Conservation (phyloP, 2,329 filamentous ascomycete genomes). For the Thielaviopsis euricoi region DNA sequence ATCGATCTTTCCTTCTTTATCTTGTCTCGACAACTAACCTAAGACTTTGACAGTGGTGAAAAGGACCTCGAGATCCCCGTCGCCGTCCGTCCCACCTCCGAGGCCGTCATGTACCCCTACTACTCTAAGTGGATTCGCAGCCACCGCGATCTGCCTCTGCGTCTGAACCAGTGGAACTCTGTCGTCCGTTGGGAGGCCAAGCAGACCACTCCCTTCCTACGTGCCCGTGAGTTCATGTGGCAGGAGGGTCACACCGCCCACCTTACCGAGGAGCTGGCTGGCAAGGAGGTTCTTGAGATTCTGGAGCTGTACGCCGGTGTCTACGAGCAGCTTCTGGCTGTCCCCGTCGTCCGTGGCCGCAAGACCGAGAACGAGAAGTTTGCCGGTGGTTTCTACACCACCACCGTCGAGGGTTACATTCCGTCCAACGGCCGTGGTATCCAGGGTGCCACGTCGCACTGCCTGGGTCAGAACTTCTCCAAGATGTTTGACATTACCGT, state of each 20-base stretch:
- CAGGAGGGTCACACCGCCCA: slow-evolving; percentile 91
- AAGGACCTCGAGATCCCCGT: slow-evolving; percentile 75
- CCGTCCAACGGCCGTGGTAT: slow-evolving; percentile 91
- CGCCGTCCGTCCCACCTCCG: slow-evolving; percentile 51
- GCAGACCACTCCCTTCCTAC: slow-evolving; percentile 71
- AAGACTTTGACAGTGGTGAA: slow-evolving; percentile 46
- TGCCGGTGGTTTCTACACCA: slow-evolving; percentile 89
- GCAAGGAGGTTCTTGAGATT: slow-evolving; percentile 78
- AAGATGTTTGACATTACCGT: slow-evolving; percentile 99
- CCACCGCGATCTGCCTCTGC: slow-evolving; percentile 84
- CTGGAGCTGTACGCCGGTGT: slow-evolving; percentile 83
- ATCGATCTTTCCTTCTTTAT: background rate
- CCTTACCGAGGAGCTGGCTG: slow-evolving; percentile 65
- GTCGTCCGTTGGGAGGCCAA: slow-evolving; percentile 92
- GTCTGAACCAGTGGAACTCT: slow-evolving; percentile 97
- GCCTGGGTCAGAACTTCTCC: slow-evolving; percentile 91
- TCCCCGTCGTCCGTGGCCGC: slow-evolving; percentile 79
- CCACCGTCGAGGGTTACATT: slow-evolving; percentile 93
- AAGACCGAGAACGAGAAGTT: slow-evolving; percentile 99
- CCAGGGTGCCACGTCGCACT: slow-evolving; percentile 89
- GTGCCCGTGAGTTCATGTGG: slow-evolving; percentile 93
- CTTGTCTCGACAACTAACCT: background rate
- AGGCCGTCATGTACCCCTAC: slow-evolving; percentile 86
- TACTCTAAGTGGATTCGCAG: slow-evolving; percentile 95
- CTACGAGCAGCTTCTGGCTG: slow-evolving; percentile 84